These are phyloP conservation scores for Chalaropsis ovoidea DNA, from an alignment of 2,329 filamentous ascomycete genomes.

Conservation along the genomic window DNA sequence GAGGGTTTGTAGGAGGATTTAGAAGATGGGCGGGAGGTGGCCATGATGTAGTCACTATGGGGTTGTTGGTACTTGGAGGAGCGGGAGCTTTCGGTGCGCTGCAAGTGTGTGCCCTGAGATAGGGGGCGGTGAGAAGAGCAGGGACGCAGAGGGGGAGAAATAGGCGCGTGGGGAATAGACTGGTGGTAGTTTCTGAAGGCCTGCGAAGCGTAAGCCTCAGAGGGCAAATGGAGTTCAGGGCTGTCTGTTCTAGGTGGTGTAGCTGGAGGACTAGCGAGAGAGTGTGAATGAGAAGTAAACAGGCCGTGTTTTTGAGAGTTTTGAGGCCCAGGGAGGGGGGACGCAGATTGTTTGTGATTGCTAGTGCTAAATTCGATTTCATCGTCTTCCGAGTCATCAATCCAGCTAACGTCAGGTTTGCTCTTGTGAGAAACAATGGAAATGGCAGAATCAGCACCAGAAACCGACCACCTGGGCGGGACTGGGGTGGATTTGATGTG, in stretches of 20 bases:
- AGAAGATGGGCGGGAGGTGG: constrained; percentile 1
- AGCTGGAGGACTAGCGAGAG: constrained; percentile 18
- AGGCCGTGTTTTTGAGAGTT: neutral
- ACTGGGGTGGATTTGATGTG: neutral
- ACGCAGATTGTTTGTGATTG: constrained; percentile 2
- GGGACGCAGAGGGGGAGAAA: constrained; percentile 19
- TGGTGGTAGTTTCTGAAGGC: neutral
- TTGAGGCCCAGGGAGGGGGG: neutral
- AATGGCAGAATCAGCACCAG: constrained; percentile 2
- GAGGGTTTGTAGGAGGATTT: neutral
- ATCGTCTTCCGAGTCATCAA: constrained; percentile 34
- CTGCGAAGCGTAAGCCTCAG: neutral
- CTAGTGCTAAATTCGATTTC: constrained; percentile 27
- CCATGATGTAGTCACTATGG: neutral
- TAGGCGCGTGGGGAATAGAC: constrained; percentile 14
- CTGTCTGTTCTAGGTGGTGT: constrained; percentile 20
- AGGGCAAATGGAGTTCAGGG: constrained; percentile 6
- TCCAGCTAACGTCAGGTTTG: constrained; percentile 33
- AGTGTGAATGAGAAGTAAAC: constrained; percentile 16
- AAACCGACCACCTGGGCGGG: constrained; percentile 6
- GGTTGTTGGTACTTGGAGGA: constrained; percentile 11
- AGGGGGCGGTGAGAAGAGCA: neutral
- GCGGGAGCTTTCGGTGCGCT: neutral
- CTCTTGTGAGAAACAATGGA: constrained; percentile 21
- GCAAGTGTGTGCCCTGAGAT: neutral